phyloP scores from a whole-genome alignment of 2,329 filamentous ascomycete genomes.

The Cercospora sp. region DNA sequence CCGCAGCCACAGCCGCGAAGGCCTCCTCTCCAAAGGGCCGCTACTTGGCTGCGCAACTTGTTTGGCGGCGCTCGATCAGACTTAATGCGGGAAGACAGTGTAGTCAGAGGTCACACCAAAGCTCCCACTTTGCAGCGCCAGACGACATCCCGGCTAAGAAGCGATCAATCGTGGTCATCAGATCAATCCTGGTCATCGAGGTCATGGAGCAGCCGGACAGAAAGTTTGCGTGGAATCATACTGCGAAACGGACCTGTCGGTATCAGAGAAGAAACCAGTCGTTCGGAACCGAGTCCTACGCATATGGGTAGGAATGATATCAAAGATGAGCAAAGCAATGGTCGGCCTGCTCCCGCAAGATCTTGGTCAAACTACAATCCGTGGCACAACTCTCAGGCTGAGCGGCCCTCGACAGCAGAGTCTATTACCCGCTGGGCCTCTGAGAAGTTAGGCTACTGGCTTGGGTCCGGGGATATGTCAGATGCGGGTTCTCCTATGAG shows the following conservation, averaged over 20 bases:
- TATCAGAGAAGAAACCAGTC: slow-evolving; percentile 1
- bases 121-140: not conserved
- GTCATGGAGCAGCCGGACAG: not conserved
- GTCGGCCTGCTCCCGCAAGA: not conserved
- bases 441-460: not conserved
- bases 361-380: not conserved
- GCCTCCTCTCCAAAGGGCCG: not conserved
- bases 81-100: not conserved
- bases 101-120: not conserved
- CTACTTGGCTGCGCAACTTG: not conserved
- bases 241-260: not conserved
- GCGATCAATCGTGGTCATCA: not conserved
- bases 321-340: not conserved
- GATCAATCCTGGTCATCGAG: not conserved
- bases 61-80: not conserved
- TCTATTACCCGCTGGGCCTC: not conserved
- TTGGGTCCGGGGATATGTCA: not conserved
- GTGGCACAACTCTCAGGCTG: not conserved
- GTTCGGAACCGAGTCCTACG: not conserved
- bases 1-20: not conserved
- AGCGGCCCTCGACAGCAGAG: not conserved
- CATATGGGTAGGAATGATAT: not conserved
- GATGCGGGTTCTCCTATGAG: not conserved
- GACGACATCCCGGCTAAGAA: not conserved
- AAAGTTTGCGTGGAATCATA: not conserved